phyloP scores from a whole-genome alignment of 2,329 filamentous ascomycete genomes.

The Xylariomycetidae sp. region DNA sequence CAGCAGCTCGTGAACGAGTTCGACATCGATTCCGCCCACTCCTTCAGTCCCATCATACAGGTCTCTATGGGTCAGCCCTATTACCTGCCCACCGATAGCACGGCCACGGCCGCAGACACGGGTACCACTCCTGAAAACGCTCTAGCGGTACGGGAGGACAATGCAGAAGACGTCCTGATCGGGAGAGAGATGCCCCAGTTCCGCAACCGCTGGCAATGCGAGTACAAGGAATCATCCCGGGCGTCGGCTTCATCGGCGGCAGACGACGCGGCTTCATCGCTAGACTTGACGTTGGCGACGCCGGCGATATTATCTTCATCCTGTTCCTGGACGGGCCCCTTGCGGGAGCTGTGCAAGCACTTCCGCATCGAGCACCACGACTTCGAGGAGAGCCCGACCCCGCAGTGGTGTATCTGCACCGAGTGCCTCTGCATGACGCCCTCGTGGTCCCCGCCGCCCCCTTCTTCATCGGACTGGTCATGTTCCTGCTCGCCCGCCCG shows the following conservation, averaged over 20 bases:
- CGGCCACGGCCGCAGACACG: no score
- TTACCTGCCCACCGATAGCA: no score
- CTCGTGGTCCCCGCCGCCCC: slow-evolving; percentile 26
- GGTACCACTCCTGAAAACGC: no score
- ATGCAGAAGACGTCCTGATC: no score
- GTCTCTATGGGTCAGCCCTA: slow-evolving; percentile 13
- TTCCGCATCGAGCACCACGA: slow-evolving; percentile 17
- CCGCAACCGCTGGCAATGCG: slow-evolving; percentile 22
- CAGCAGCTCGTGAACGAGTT: no score
- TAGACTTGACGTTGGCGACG: no score
- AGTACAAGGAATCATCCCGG: slow-evolving; percentile 13
- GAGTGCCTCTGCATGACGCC: slow-evolving; percentile 8
- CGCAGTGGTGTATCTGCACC: slow-evolving; percentile 18
- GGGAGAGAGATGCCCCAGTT: slow-evolving; percentile 15
- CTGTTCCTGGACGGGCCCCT: slow-evolving; percentile 24
- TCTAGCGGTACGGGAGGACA: no score
- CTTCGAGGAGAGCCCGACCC: slow-evolving; percentile 12
- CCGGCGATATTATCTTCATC: no score
- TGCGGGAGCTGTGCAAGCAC: slow-evolving; percentile 16
- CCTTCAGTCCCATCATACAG: slow-evolving; percentile 15
- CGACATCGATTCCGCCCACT: slow-evolving; percentile 13
- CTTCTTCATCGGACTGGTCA: no score
- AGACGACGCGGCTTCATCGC: no score
- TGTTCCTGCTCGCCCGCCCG: no score
- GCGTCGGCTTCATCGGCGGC: slow-evolving; percentile 13